Evolutionary conservation across 768 basidiomycete genomes (phyloP).

Genomic region (Russula emetica): DNA sequence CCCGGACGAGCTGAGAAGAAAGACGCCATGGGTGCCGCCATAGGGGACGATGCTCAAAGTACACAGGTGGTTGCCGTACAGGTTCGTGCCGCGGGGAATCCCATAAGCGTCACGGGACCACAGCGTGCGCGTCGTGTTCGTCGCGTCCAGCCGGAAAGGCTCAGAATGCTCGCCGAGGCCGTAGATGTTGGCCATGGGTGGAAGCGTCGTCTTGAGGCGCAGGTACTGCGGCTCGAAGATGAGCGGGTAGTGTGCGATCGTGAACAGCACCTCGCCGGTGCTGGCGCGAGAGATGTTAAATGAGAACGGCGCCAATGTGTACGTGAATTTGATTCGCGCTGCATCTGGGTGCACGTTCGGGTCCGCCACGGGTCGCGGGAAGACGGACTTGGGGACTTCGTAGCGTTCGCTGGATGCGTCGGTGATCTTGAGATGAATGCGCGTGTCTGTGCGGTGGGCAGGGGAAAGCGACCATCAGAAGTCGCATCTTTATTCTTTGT

Average conservation of each 20-base stretch:
- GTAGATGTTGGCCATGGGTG: conserved; percentile 62
- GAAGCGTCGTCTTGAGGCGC: conserved; percentile 61
- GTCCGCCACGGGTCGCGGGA: conserved; percentile 48
- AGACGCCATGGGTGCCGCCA: conserved; percentile 60
- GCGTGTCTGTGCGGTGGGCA: conserved; percentile 38
- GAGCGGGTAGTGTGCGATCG: conserved; percentile 54
- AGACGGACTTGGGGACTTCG: conserved; percentile 58
- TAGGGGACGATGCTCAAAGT: conserved; percentile 62
- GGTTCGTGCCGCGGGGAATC: conserved; percentile 52
- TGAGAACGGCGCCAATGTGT: conserved; percentile 55
- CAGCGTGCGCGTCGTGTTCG: conserved; percentile 43
- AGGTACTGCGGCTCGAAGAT: conserved; percentile 78
- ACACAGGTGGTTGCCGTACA: conserved; percentile 69
- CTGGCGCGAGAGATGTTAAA: conserved; percentile 52
- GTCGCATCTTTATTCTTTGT: background rate
- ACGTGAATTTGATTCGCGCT: conserved; percentile 55
- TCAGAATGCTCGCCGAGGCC: conserved; percentile 73
- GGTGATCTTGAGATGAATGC: conserved; percentile 61
- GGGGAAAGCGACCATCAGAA: background rate
- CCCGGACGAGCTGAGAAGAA: conserved; percentile 65
- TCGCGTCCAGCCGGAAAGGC: conserved; percentile 52
- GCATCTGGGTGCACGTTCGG: conserved; percentile 32
- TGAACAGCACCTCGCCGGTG: conserved; percentile 55
- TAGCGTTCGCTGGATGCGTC: conserved; percentile 50
- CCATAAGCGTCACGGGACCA: conserved; percentile 68